These are phyloP conservation scores for Arthrobotrys entomopaga DNA, from an alignment of 2,329 filamentous ascomycete genomes.

Conservation along the genomic window DNA sequence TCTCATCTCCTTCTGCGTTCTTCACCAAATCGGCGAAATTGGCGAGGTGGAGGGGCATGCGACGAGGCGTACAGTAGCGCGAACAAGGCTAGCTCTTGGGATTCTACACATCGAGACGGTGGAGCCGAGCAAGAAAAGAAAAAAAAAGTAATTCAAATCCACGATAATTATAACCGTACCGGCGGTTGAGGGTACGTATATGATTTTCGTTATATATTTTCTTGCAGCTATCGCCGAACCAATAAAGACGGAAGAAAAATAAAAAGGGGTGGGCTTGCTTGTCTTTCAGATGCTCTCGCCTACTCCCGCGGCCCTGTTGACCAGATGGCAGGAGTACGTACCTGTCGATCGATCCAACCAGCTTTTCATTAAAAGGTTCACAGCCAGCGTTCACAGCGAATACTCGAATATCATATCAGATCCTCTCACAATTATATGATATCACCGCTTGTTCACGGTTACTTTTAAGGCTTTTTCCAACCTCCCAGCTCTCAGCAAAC, in stretches of 20 bases:
- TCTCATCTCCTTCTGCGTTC: conserved; percentile 5
- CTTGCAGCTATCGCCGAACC: conserved; percentile 29
- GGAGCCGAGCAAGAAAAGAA: conserved; percentile 23
- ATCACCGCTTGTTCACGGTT: background rate
- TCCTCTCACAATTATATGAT: background rate
- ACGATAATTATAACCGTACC: too few species aligned
- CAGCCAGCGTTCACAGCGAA: too few species aligned
- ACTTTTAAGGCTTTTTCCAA: background rate
- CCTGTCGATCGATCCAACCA: conserved; percentile 11
- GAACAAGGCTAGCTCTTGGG: background rate
- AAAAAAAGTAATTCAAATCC: background rate
- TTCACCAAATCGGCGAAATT: conserved; percentile 42
- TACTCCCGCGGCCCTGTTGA: conserved; percentile 18
- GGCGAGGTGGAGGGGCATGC: conserved; percentile 45
- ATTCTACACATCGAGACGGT: conserved; percentile 33
- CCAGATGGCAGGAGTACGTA: too few species aligned
- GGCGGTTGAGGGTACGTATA: conserved; percentile 1
- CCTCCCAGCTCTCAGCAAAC: conserved; percentile 21
- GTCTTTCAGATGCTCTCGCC: conserved; percentile 5
- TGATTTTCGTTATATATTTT: background rate
- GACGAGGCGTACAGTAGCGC: conserved; percentile 38
- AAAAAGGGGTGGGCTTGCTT: background rate
- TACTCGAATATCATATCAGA: too few species aligned
- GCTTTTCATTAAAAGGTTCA: too few species aligned
- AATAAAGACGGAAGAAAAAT: background rate